phyloP scores from a whole-genome alignment of 768 basidiomycete genomes.

The Russula vinacea region DNA sequence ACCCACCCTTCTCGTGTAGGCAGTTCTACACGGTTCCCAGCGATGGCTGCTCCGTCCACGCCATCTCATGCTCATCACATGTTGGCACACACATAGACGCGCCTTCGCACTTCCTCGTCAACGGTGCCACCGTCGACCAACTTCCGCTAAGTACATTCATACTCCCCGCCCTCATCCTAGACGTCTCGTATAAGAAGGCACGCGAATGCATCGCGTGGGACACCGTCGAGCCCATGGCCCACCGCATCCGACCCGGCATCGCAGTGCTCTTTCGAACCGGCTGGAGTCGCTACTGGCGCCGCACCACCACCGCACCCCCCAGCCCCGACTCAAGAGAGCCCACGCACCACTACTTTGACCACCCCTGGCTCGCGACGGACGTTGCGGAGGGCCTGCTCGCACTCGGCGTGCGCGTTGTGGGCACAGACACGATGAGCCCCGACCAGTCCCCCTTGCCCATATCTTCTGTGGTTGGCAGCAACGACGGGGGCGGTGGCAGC shows the following conservation, averaged over 20 bases:
- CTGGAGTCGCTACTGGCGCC: conserved; percentile 33
- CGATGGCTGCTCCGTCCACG: conserved; percentile 32
- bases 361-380: conserved; percentile 33
- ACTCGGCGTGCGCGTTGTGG: conserved; percentile 32
- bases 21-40: conserved; percentile 26
- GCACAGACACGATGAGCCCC: conserved; percentile 34
- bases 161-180: conserved; percentile 33
- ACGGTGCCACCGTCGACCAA: conserved; percentile 32
- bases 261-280: conserved; percentile 34
- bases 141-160: conserved; percentile 32
- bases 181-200: conserved; percentile 30
- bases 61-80: conserved; percentile 33
- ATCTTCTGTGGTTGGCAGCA: background rate
- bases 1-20: conserved; percentile 31
- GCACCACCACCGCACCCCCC: background rate
- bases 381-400: conserved; percentile 32
- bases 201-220: conserved; percentile 32
- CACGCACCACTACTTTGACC: conserved; percentile 31
- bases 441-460: conserved; percentile 29
- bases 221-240: conserved; percentile 25
- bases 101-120: conserved; percentile 33
- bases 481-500: too few relatives aligned
- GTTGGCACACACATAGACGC: conserved; percentile 36
- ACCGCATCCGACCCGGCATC: conserved; percentile 26
- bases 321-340: background rate